A percentile compares a stretch with the other conserved stretches of the same genome.
Conservation (phyloP, 2,329 filamentous ascomycete genomes). For the Monosporascus sp. region DNA sequence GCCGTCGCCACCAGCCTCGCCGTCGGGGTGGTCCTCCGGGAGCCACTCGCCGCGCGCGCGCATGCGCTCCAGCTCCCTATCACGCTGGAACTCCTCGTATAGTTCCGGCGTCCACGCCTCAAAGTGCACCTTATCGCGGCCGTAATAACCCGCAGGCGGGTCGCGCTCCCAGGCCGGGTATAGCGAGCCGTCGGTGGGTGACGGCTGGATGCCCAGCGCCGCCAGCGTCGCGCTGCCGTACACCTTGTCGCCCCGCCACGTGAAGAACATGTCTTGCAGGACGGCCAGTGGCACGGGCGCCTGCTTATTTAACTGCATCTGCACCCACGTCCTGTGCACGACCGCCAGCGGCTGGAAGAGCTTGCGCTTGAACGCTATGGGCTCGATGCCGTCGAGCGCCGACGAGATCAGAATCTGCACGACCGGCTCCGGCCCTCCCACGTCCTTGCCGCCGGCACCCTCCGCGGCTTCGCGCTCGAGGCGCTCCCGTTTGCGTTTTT, state of each 20-base stretch:
- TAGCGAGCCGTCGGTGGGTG: constrained; percentile 36
- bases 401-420: constrained; percentile 66
- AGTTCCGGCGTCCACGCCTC: constrained; percentile 69
- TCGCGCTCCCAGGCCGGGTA: constrained; percentile 25
- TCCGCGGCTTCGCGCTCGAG: constrained; percentile 14
- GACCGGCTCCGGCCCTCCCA: constrained; percentile 35
- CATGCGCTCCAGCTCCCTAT: constrained; percentile 42
- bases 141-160: constrained; percentile 39
- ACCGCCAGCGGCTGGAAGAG: constrained; percentile 62
- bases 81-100: constrained; percentile 43
- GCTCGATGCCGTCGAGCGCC: constrained; percentile 51
- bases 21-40: constrained; percentile 27
- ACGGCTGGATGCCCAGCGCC: constrained; percentile 55
- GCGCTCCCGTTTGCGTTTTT: constrained; percentile 16
- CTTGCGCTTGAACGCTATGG: constrained; percentile 60
- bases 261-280: constrained; percentile 61
- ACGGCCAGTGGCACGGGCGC: constrained; percentile 32
- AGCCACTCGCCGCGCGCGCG: constrained; percentile 35
- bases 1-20: constrained; percentile 5
- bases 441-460: neutral
- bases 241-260: constrained; percentile 67
- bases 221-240: constrained; percentile 72
- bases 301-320: constrained; percentile 48
- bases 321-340: constrained; percentile 65
- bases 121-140: constrained; percentile 60